Conservation (phyloP, 2,329 filamentous ascomycete genomes). For the Ascochyta clinopodiicola region DNA sequence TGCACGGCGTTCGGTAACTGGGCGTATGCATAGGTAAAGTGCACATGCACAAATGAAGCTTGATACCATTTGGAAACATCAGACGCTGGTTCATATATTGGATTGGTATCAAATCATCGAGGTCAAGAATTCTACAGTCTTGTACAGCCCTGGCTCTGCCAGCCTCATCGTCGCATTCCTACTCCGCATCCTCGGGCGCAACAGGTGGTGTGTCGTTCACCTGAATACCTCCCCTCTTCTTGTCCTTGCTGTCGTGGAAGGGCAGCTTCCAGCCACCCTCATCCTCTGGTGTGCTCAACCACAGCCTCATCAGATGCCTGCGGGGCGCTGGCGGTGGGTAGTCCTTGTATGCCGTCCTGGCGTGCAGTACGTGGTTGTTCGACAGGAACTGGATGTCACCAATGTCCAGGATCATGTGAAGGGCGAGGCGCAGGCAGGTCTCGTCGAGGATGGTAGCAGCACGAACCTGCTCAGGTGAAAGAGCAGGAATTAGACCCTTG, state of each 20-base stretch:
- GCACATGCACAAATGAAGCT: slow-evolving; percentile 29
- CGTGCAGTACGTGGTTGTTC: slow-evolving; percentile 82
- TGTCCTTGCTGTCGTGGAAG: slow-evolving; percentile 79
- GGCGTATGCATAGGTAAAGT: slow-evolving; percentile 25
- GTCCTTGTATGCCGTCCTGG: slow-evolving; percentile 80
- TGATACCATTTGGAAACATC: slow-evolving; percentile 32
- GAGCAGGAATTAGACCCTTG: slow-evolving; percentile 72
- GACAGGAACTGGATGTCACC: slow-evolving; percentile 88
- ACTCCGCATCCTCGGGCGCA: slow-evolving; percentile 80
- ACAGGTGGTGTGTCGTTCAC: slow-evolving; percentile 80
- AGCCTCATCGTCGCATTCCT: slow-evolving; percentile 27
- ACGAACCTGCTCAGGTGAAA: slow-evolving; percentile 72
- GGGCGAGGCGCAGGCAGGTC: slow-evolving; percentile 72
- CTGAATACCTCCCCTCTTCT: slow-evolving; percentile 88
- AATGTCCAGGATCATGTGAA: slow-evolving; percentile 87
- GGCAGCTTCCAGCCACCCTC: slow-evolving; percentile 88
- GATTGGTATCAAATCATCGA: slow-evolving; percentile 12
- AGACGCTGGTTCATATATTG: neutral
- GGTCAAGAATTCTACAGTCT: slow-evolving; percentile 5
- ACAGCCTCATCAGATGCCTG: slow-evolving; percentile 81
- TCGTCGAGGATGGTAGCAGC: slow-evolving; percentile 76
- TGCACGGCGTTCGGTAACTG: slow-evolving; percentile 30
- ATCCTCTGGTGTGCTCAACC: slow-evolving; percentile 79
- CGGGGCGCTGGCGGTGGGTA: slow-evolving; percentile 71
- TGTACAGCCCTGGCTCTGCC: neutral